Percentiles rank a stretch among this genome's conserved stretches.
phyloP scores from a whole-genome alignment of 495 filamentous ascomycete genomes.

The Echria macrotheca region DNA sequence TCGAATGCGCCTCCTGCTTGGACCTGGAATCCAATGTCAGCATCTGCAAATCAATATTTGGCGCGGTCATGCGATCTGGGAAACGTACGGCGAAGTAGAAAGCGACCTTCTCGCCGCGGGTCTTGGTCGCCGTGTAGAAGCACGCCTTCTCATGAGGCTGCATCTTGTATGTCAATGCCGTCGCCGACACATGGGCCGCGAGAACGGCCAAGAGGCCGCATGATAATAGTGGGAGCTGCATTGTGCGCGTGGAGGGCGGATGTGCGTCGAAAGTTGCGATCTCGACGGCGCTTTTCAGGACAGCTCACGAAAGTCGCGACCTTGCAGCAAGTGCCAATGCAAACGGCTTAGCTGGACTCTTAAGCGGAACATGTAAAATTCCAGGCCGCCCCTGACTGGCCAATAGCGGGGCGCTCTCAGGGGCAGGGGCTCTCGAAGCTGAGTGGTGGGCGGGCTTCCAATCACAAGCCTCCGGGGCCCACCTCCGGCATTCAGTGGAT shows the following conservation, averaged over 20 bases:
- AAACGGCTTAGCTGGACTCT: conserved; percentile 10
- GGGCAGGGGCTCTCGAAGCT: background rate
- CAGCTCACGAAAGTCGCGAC: conserved; percentile 17
- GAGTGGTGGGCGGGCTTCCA: background rate
- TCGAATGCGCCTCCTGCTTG: conserved; percentile 96
- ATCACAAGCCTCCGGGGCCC: background rate
- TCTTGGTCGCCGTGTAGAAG: conserved; percentile 78
- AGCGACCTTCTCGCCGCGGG: conserved; percentile 78
- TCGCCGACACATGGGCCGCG: conserved; percentile 58
- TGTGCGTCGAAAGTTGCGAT: conserved; percentile 7
- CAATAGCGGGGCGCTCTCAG: background rate
- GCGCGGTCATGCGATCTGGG: too few species aligned
- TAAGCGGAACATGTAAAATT: conserved; percentile 25
- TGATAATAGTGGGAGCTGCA: conserved; percentile 45
- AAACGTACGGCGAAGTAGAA: conserved; percentile 94
- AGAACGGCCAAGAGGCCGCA: conserved; percentile 61
- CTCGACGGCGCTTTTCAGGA: conserved; percentile 15
- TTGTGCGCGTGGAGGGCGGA: conserved; percentile 23
- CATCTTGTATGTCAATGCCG: conserved; percentile 92
- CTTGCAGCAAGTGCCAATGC: background rate
- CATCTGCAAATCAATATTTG: too few species aligned
- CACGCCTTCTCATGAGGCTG: conserved; percentile 87
- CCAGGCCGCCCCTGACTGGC: background rate
- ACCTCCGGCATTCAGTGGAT: conserved; percentile 1
- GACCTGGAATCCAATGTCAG: conserved; percentile 58